A percentile compares a stretch with the other conserved stretches of the same genome.
Conservation (phyloP, 2,329 filamentous ascomycete genomes). For the Zarea fungicola region DNA sequence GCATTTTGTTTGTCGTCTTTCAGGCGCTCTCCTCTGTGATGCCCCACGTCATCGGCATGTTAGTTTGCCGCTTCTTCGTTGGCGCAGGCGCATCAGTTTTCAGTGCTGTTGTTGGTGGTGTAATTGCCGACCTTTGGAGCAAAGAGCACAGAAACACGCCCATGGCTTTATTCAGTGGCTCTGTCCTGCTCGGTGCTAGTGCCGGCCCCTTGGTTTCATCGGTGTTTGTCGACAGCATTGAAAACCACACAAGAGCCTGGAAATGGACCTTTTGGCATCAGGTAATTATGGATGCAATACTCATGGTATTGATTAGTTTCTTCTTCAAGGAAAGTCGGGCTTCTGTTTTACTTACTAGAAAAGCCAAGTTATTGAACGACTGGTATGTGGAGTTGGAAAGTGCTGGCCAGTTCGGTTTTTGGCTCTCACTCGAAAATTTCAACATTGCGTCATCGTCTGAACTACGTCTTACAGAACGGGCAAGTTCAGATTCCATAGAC, state of each 20-base stretch:
- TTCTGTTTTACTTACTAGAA: conserved; percentile 70
- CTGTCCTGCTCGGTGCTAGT: conserved; percentile 72
- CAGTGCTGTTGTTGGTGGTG: conserved; percentile 83
- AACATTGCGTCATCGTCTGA: too few relatives aligned
- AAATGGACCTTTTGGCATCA: conserved; percentile 90
- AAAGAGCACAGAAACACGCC: conserved; percentile 75
- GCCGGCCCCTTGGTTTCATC: conserved; percentile 68
- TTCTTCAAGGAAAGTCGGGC: conserved; percentile 80
- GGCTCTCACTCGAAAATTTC: too few relatives aligned
- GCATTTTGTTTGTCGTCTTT: conserved; percentile 64
- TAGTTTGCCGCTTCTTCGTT: conserved; percentile 68
- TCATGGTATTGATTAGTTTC: conserved; percentile 56
- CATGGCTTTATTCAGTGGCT: conserved; percentile 82
- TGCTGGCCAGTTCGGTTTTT: conserved; percentile 50
- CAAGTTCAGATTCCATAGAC: too few relatives aligned
- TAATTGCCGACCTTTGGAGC: conserved; percentile 80
- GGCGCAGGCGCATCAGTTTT: conserved; percentile 73
- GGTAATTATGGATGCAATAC: conserved; percentile 58
- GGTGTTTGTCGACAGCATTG: conserved; percentile 50
- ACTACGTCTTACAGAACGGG: too few relatives aligned
- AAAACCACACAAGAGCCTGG: too few relatives aligned
- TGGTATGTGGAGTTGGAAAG: conserved; percentile 74
- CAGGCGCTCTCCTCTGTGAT: conserved; percentile 71
- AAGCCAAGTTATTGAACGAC: conserved; percentile 65
- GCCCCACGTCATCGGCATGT: conserved; percentile 63